Evolutionary conservation across 2,329 filamentous ascomycete species (phyloP), one percentile per base, ranked within the genome.

Genomic region (Leptographium lundbergii): DNA sequence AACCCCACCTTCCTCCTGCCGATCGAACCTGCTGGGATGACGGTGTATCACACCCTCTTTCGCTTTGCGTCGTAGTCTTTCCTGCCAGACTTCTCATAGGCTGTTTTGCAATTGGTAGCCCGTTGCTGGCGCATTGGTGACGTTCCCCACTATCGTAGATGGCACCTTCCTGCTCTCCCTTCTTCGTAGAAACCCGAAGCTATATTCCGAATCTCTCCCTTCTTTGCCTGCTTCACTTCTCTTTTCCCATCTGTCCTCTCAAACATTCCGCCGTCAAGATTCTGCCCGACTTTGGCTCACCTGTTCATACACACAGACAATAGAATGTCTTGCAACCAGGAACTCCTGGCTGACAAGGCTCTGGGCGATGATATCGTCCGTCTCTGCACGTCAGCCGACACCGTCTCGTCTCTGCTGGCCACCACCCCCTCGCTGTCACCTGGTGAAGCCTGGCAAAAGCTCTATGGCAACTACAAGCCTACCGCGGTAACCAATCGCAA

Each of bases 341-440:
- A 32, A 2, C 60, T 64, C 6, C 27, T 63, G 14, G 56, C 32
- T 10, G 27, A 60, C 19, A 61, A 61, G 19, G 63, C 66, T 64
- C 68, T 81, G 39, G 71, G 74, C 9, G 72, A 78, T 22, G 71
- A 72, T 14, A 69, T 85, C 10, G 72, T 77, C 61, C 69, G 75
- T 27, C 70, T 84, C 11, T 86, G 83, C 66, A 77, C 73, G 32
- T 74, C 70, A 14, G 63, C 69, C 19, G 72, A 78, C 39, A 85
- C 77, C 22, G 80, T 88, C n/a, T 84, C 77, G 34, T 78, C 81
- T 0, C 70, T 78, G 29, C 64, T 87, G 5, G 81, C 81, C 1
- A 68, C 73, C 32, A 71, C 86, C 57, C 80, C 82, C 0, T 69
- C 70, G 0, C 65, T 78, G n/a, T 65, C 77, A 0, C 82, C 85